phyloP scores from a whole-genome alignment of 805 yeast species.

The Hanseniaspora osmophila region DNA sequence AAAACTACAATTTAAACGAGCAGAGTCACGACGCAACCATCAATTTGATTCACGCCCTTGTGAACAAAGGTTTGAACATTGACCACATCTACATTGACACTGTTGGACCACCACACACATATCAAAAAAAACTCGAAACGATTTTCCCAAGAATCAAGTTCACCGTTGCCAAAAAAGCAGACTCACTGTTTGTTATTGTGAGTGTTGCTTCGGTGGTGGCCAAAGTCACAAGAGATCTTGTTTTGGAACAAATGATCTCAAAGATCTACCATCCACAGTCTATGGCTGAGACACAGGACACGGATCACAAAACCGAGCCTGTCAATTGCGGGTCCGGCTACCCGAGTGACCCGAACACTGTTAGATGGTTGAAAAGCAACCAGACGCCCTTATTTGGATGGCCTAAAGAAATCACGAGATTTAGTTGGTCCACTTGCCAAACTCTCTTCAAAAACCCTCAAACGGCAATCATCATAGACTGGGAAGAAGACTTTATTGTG shows the following conservation, averaged over 20 bases:
- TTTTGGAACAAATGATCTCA: slow-evolving; percentile 26
- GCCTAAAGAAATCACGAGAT: slow-evolving; percentile 59
- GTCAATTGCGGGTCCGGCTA: slow-evolving; percentile 76
- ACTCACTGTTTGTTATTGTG: slow-evolving; percentile 80
- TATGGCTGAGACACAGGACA: slow-evolving; percentile 9
- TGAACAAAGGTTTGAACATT: slow-evolving; percentile 44
- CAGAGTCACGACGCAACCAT: slow-evolving; percentile 96
- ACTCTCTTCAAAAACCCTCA: slow-evolving; percentile 41
- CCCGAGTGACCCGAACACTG: slow-evolving; percentile 83
- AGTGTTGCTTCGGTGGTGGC: slow-evolving; percentile 93
- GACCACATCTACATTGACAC: slow-evolving; percentile 81
- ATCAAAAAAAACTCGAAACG: slow-evolving; percentile 57
- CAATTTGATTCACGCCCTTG: slow-evolving; percentile 49
- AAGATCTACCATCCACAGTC: slow-evolving; percentile 11
- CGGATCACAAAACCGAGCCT: background rate
- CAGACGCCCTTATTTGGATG: slow-evolving; percentile 77
- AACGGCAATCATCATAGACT: slow-evolving; percentile 35
- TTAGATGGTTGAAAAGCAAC: slow-evolving; percentile 48
- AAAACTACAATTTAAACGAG: slow-evolving; percentile 59
- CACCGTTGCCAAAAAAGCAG: slow-evolving; percentile 90
- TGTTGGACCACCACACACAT: slow-evolving; percentile 85
- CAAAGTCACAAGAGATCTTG: slow-evolving; percentile 81
- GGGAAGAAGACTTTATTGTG: slow-evolving; percentile 34
- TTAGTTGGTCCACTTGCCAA: slow-evolving; percentile 88
- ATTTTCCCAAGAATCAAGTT: slow-evolving; percentile 59